Percentiles rank a stretch among this genome's conserved stretches.
phyloP scores from a whole-genome alignment of 306 rosid genomes.

The Prunus davidiana region DNA sequence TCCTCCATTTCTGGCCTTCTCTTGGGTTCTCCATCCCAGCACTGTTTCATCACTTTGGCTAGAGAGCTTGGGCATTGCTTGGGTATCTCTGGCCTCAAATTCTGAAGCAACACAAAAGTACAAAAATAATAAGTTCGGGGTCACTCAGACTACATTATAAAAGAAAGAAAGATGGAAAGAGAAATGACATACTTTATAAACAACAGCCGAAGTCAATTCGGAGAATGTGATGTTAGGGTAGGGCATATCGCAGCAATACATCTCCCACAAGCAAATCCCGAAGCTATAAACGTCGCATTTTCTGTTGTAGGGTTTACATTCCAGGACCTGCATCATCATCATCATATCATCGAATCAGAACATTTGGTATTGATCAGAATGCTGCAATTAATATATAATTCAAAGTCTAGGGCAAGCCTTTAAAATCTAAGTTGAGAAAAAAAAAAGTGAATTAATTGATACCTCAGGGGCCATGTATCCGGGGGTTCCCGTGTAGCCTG shows the following conservation, averaged over 20 bases:
- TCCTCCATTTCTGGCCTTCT: too few relatives aligned
- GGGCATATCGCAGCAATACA: constrained; percentile 4
- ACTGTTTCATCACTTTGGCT: too few relatives aligned
- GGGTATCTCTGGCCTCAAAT: constrained; percentile 13
- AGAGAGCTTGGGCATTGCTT: constrained; percentile 7
- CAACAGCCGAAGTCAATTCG: constrained; percentile 1
- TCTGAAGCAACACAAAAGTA: neutral
- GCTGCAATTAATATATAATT: too few relatives aligned
- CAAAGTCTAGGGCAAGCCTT: too few relatives aligned
- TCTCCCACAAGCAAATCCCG: constrained; percentile 24
- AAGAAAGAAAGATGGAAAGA: neutral
- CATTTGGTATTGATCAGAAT: neutral
- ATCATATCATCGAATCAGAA: neutral
- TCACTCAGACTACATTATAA: too few relatives aligned
- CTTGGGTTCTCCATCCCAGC: too few relatives aligned
- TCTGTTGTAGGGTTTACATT: neutral
- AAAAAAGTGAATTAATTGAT: too few relatives aligned
- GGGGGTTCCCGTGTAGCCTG: constrained; percentile 9
- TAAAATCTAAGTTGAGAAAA: too few relatives aligned
- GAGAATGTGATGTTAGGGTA: neutral
- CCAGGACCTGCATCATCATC: constrained; percentile 8
- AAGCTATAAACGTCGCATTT: constrained; percentile 20
- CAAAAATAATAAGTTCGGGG: neutral
- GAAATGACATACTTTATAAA: neutral
- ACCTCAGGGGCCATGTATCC: constrained; percentile 18